Evolutionary conservation across 2,329 filamentous ascomycete species (phyloP).

Genomic region (Phaeophleospora eucalypticola): DNA sequence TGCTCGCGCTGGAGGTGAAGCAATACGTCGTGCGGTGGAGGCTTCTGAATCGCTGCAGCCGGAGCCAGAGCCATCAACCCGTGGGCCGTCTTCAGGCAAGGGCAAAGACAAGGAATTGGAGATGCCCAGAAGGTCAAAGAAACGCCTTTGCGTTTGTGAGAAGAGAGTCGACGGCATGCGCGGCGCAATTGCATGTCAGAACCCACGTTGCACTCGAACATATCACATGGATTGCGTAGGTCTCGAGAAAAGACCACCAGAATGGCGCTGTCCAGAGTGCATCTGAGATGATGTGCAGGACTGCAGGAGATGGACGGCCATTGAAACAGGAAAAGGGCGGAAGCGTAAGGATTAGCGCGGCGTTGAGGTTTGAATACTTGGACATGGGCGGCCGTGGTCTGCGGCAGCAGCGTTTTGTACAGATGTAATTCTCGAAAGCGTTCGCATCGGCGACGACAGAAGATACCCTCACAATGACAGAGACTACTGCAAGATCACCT

Average conservation of each 20-base stretch:
- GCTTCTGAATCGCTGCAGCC: too few relatives aligned
- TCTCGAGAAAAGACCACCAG: conserved; percentile 9
- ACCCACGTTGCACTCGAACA: conserved; percentile 10
- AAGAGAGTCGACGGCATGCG: conserved; percentile 3
- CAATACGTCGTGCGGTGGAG: too few relatives aligned
- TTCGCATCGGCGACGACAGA: too few relatives aligned
- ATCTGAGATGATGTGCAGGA: conserved; percentile 5
- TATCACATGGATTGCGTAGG: conserved; percentile 20
- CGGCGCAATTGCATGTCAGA: conserved; percentile 16
- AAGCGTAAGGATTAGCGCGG: not conserved
- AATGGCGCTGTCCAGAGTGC: conserved; percentile 19
- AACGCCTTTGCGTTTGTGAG: conserved; percentile 16
- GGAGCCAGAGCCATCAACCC: not conserved
- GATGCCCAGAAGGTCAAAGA: not conserved
- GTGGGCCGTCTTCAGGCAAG: not conserved
- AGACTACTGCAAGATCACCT: not conserved
- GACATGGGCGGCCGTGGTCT: too few relatives aligned
- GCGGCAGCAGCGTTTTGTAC: not conserved
- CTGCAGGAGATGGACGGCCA: not conserved
- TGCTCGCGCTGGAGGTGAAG: too few relatives aligned
- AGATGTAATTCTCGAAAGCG: not conserved
- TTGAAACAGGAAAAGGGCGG: not conserved
- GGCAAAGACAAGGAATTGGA: not conserved
- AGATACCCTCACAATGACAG: not conserved
- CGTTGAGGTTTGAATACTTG: too few relatives aligned